These are phyloP conservation scores for Isabelozyma rhagii DNA, from an alignment of 805 yeast species.

Conservation along the genomic window DNA sequence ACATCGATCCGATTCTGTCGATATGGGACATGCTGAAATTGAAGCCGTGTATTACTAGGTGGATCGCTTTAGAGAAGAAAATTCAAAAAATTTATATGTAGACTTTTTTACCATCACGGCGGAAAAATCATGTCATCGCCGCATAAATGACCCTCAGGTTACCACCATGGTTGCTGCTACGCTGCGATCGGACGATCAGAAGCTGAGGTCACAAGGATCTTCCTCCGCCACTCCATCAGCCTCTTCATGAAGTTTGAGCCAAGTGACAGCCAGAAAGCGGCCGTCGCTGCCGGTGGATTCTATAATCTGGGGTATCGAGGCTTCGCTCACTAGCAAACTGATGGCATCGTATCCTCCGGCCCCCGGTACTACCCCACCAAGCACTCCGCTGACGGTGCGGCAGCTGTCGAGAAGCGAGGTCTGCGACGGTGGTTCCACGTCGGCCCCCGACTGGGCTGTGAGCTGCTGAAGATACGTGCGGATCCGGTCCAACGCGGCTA, in stretches of 20 bases:
- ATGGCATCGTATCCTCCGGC: constrained; percentile 98
- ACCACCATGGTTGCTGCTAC: too few species aligned
- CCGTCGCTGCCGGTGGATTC: constrained; percentile 13
- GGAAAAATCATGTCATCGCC: too few species aligned
- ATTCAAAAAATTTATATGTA: too few species aligned
- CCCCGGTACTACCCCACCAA: constrained; percentile 98
- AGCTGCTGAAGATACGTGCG: constrained; percentile 57
- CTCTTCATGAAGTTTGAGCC: constrained; percentile 69
- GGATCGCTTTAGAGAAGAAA: too few species aligned
- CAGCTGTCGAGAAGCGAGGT: constrained; percentile 60
- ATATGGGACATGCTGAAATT: too few species aligned
- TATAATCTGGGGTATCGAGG: constrained; percentile 29
- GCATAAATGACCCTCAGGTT: too few species aligned
- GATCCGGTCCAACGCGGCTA: constrained; percentile 44
- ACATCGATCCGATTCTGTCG: not conserved
- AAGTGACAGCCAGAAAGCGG: constrained; percentile 48
- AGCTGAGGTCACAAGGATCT: constrained; percentile 3
- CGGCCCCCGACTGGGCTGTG: constrained; percentile 69
- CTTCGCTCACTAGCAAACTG: constrained; percentile 59
- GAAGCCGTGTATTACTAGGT: too few species aligned
- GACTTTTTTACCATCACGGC: too few species aligned
- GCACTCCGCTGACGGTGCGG: constrained; percentile 58
- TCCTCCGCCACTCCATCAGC: constrained; percentile 56
- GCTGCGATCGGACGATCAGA: not conserved
- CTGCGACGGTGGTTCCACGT: constrained; percentile 83